Evolutionary conservation across 2,329 filamentous ascomycete genomes (phyloP).

Genomic region (Claviceps citrina): DNA sequence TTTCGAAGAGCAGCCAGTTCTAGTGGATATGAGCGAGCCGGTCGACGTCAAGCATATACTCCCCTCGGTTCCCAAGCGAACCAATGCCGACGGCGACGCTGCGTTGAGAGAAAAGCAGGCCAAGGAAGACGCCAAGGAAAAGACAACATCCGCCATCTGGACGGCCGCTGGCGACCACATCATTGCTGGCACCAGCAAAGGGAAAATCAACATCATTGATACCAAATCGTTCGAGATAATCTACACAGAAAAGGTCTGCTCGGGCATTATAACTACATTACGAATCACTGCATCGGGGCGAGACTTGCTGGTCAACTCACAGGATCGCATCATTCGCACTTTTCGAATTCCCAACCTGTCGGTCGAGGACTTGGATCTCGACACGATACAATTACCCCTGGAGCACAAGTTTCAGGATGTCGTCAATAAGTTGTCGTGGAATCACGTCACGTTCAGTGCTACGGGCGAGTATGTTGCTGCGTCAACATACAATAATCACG

Average conservation of each 20-base stretch:
- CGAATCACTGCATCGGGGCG: constrained; percentile 69
- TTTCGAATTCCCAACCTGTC: constrained; percentile 72
- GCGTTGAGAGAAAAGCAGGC: constrained; percentile 66
- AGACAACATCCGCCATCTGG: constrained; percentile 85
- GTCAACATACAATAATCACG: constrained; percentile 94
- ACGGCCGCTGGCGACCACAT: constrained; percentile 76
- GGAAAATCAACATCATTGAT: constrained; percentile 90
- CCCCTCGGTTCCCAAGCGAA: constrained; percentile 66
- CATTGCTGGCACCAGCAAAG: constrained; percentile 84
- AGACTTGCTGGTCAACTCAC: constrained; percentile 80
- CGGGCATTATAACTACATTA: constrained; percentile 75
- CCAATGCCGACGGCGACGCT: constrained; percentile 53
- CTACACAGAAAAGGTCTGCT: constrained; percentile 77
- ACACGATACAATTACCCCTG: constrained; percentile 75
- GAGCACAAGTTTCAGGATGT: constrained; percentile 98
- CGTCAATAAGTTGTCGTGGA: constrained; percentile 90
- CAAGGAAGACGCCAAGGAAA: constrained; percentile 85
- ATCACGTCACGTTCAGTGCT: constrained; percentile 87
- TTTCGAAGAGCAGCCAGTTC: constrained; percentile 80
- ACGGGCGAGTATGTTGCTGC: constrained; percentile 93
- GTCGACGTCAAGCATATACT: constrained; percentile 61
- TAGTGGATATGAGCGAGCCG: constrained; percentile 63
- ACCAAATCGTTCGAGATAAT: constrained; percentile 66
- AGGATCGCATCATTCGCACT: constrained; percentile 87
- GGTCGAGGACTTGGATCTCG: constrained; percentile 54